Evolutionary conservation across 768 basidiomycete species (phyloP).

Genomic region (Cystofilobasidium capitatum): DNA sequence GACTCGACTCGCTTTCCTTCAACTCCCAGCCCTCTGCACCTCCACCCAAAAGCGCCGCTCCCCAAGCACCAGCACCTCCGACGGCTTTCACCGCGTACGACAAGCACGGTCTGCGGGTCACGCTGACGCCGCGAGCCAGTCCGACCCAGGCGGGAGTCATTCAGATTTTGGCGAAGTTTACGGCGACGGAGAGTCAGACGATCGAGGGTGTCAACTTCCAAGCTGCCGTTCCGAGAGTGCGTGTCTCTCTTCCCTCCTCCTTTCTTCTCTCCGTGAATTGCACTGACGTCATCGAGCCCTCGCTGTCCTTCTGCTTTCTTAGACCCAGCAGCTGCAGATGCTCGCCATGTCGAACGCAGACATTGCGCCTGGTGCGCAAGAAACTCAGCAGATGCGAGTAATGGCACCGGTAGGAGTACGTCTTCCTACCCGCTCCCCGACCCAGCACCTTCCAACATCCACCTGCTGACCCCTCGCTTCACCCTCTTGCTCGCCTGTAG

Average conservation of each 20-base stretch:
- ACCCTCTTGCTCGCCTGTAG: constrained; percentile 41
- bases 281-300: constrained; percentile 55
- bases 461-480: not conserved
- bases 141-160: constrained; percentile 74
- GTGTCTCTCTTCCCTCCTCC: constrained; percentile 22
- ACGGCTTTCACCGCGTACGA: constrained; percentile 80
- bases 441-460: not conserved
- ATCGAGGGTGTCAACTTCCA: constrained; percentile 76
- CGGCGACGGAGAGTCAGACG: constrained; percentile 48
- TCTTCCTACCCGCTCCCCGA: constrained; percentile 29
- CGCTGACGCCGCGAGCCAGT: constrained; percentile 77
- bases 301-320: constrained; percentile 35
- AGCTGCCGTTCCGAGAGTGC: constrained; percentile 90
- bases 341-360: constrained; percentile 85
- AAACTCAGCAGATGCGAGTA: constrained; percentile 93
- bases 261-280: not conserved
- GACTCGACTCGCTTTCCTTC: constrained; percentile 21
- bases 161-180: constrained; percentile 82
- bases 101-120: constrained; percentile 78
- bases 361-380: constrained; percentile 63
- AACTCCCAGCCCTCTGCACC: constrained; percentile 9
- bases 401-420: constrained; percentile 77
- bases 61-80: constrained; percentile 12
- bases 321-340: constrained; percentile 98
- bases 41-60: not conserved